A percentile compares a stretch with the other conserved stretches of the same genome.
phyloP scores from a whole-genome alignment of 306 rosid genomes.

The Vigna nakashimae region DNA sequence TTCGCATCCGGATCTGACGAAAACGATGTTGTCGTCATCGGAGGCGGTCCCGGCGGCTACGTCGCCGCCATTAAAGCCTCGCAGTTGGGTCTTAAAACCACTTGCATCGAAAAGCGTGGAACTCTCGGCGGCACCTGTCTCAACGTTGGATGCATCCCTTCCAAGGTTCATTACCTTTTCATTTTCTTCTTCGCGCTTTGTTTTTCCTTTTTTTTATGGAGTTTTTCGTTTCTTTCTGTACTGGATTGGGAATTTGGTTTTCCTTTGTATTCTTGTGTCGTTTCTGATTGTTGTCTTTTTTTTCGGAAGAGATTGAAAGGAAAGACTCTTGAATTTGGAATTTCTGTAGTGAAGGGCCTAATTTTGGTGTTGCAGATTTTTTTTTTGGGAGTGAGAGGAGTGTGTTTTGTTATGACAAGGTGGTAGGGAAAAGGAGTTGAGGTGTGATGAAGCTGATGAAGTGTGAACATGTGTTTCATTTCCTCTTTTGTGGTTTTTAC shows the following conservation, averaged over 20 bases:
- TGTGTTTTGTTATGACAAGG: neutral
- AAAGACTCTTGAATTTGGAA: neutral
- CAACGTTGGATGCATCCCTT: conserved; percentile 98
- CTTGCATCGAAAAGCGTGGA: conserved; percentile 99
- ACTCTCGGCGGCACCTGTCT: conserved; percentile 98
- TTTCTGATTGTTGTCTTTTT: neutral
- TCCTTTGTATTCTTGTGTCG: neutral
- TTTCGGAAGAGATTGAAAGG: neutral
- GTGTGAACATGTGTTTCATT: neutral
- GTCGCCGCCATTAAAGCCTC: conserved; percentile 99
- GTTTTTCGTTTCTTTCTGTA: no score
- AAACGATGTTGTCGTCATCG: conserved; percentile 91
- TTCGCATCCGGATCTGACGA: conserved; percentile 93
- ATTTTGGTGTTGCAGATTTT: neutral
- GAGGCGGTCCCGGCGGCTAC: conserved; percentile 99
- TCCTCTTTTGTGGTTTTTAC: neutral
- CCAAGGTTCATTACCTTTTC: conserved; percentile 64
- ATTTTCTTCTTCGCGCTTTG: no score
- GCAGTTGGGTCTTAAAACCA: conserved; percentile 93
- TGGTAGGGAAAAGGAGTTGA: neutral
- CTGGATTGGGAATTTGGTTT: neutral
- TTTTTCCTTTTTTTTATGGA: neutral
- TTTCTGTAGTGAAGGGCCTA: neutral
- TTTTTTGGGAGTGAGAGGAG: neutral
- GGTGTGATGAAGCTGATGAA: neutral